Percentiles rank a stretch among this genome's conserved stretches.
These are phyloP conservation scores for Rugonectria rugulosa DNA, from an alignment of 2,329 filamentous ascomycete species.

Conservation along the genomic window DNA sequence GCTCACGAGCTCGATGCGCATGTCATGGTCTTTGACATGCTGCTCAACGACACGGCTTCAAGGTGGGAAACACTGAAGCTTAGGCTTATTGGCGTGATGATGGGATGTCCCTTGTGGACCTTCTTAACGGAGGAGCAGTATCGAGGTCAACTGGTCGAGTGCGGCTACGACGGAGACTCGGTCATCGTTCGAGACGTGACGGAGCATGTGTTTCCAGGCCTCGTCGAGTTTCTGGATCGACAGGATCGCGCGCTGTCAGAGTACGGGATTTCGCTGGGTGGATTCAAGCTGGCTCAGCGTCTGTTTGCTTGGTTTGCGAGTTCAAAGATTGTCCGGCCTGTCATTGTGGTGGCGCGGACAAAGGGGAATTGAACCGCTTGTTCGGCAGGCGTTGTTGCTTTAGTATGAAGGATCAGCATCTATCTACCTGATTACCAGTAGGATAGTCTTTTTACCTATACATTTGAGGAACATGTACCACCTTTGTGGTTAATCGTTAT, in stretches of 20 bases:
- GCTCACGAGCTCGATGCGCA: slow-evolving; percentile 52
- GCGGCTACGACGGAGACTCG: slow-evolving; percentile 53
- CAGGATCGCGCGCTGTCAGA: slow-evolving; percentile 44
- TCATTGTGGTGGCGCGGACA: slow-evolving; percentile 44
- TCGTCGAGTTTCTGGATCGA: slow-evolving; percentile 52
- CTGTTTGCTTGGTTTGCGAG: slow-evolving; percentile 50
- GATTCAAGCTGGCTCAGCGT: slow-evolving; percentile 46
- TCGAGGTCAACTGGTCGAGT: slow-evolving; percentile 50
- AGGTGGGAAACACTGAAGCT: slow-evolving; percentile 43
- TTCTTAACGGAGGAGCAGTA: slow-evolving; percentile 58
- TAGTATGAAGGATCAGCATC: no score
- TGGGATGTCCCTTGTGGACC: slow-evolving; percentile 57
- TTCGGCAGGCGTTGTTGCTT: no score
- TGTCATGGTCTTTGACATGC: slow-evolving; percentile 63
- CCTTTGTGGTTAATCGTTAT: no score
- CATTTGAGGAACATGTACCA: no score
- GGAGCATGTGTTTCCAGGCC: slow-evolving; percentile 58
- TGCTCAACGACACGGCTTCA: slow-evolving; percentile 47
- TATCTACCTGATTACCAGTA: neutral
- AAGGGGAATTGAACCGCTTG: no score
- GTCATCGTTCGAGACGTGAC: slow-evolving; percentile 60
- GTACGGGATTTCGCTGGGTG: slow-evolving; percentile 47
- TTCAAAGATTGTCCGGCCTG: slow-evolving; percentile 45
- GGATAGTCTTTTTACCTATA: no score
- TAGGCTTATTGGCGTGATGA: slow-evolving; percentile 52